Base-by-base conservation (phyloP, 1,284 basidiomycete genomes). In the Exobasidium rhododendri region DNA sequence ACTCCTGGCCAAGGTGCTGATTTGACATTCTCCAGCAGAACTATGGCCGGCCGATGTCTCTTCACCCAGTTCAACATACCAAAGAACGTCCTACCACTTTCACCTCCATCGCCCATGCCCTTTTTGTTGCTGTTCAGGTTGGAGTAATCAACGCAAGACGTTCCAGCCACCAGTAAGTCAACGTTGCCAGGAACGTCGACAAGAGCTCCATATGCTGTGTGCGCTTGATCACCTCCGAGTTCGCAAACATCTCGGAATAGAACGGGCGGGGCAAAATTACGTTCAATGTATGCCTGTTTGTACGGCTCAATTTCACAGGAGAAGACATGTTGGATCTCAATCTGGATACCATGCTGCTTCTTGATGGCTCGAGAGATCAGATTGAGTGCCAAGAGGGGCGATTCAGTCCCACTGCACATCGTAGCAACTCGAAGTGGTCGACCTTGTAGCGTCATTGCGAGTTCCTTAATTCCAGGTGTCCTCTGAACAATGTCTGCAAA, bases 261-360 rank as follows among this genome's bases (percentile, higher is more conserved):
- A 40, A 96, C 82, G 3, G 93, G 92, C 13, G 92, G 91, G 2
- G 81, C 71, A 78, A 97, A 97, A 80, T 97, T 97, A 28, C 94
- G 86, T 80, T 97, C 94, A 65, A 97, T 97, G 80, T 97, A 97
- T 0, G 93, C 93, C 80, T 97, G 93, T 81, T 97, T 97, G 85
- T 94, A 97, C 1, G 94, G 93, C 78, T 96, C 94, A 66, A 97
- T 96, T 81, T 97, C 93, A 81, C 93, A 96, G 0, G 93, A 96
- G 81, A 97, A 97, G 57, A 96, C 91, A 80, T 97, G 94, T 73
- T 94, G 88, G 64, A 93, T 83, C 35, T 88, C 85, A 54, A 96
- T 82, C 1, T 85, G 82, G 46, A 89, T 75, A 1, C 83, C 85
- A 70, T 87, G 86, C 65, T 88, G 86, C n/a, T 87, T 86, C 53